Percentiles rank a stretch among this genome's conserved stretches.
Evolutionary conservation across 257 asterid species (phyloP).

Genomic region (Solanum sparsipilum): DNA sequence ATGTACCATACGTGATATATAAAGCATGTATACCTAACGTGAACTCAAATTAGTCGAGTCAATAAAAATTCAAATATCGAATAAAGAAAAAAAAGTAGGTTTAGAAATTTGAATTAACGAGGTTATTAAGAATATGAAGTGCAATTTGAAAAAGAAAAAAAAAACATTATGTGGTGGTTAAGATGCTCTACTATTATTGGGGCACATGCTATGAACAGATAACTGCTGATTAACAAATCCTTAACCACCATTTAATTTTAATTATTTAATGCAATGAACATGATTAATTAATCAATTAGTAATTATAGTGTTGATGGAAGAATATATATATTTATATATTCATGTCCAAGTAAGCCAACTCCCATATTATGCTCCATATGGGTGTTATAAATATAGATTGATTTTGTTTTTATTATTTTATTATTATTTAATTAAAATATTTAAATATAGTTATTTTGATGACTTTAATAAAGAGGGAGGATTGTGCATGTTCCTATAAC

Average conservation of each 20-base stretch:
- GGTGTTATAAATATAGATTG: neutral
- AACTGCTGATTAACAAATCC: conserved; percentile 12
- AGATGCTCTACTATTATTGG: conserved; percentile 20
- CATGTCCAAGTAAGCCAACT: neutral
- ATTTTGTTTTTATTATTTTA: neutral
- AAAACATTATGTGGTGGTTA: conserved; percentile 8
- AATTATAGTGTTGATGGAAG: neutral
- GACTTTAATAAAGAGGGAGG: neutral
- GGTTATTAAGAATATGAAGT: neutral
- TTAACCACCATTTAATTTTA: neutral
- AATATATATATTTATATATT: neutral
- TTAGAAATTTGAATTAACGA: neutral
- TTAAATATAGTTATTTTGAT: neutral
- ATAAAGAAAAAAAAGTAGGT: no score
- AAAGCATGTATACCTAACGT: neutral
- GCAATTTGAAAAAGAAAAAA: neutral
- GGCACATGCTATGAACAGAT: conserved; percentile 21
- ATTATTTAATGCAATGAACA: neutral
- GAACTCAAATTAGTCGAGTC: neutral
- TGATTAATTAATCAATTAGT: neutral
- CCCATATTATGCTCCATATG: neutral
- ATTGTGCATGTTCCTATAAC: conserved; percentile 5
- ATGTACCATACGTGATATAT: neutral
- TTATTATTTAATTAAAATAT: neutral
- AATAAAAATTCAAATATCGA: neutral